phyloP scores from a whole-genome alignment of 805 yeast genomes.

The Novakomyces olei region DNA sequence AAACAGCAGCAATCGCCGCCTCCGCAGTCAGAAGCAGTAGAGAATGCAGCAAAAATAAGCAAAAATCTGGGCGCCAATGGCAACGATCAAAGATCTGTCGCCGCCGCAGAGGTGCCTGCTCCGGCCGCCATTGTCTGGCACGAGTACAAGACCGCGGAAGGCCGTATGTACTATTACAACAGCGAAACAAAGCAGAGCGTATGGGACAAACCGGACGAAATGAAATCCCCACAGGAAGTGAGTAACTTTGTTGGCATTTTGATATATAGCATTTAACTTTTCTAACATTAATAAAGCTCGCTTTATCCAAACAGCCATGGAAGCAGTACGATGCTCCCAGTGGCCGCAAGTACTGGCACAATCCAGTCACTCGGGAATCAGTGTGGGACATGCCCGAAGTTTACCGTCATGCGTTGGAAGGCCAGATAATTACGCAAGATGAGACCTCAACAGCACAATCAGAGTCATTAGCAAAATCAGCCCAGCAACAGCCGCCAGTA shows the following conservation, averaged over 20 bases:
- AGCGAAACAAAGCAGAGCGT: conserved; percentile 40
- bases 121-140: no score
- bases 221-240: conserved; percentile 19
- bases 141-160: conserved; percentile 38
- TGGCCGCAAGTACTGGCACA: conserved; percentile 49
- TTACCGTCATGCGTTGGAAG: conserved; percentile 14
- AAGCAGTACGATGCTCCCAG: conserved; percentile 27
- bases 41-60: no score
- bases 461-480: no score
- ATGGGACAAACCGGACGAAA: conserved; percentile 59
- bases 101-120: no score
- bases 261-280: not conserved
- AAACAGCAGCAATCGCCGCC: no score
- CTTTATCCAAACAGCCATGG: conserved; percentile 36
- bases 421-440: not conserved
- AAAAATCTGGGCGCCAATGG: no score
- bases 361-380: conserved; percentile 38
- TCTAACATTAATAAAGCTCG: not conserved
- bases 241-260: not conserved
- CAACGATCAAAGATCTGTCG: no score
- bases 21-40: no score
- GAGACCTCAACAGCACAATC: not conserved
- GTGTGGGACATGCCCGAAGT: conserved; percentile 63
- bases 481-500: no score
- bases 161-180: conserved; percentile 52